phyloP scores from a whole-genome alignment of 2,329 filamentous ascomycete species.

The Neonectria neomacrospora region DNA sequence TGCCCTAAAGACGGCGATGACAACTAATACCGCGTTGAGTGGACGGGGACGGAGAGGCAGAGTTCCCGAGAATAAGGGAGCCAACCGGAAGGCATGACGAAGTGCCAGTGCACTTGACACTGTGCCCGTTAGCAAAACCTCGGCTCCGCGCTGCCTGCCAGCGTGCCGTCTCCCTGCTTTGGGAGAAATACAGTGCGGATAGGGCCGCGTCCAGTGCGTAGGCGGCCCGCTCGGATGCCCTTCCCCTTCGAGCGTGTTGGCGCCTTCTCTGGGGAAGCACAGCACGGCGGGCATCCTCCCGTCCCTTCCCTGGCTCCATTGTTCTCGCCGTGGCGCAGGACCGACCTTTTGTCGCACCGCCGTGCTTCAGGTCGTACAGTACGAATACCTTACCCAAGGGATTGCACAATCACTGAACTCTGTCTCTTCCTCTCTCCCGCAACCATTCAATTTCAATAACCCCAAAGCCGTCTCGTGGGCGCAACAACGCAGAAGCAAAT shows the following conservation, averaged over 20 bases:
- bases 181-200: constrained; percentile 18
- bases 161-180: not conserved
- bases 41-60: not conserved
- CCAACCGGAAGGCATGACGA: constrained; percentile 25
- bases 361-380: not conserved
- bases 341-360: not conserved
- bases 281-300: constrained; percentile 1
- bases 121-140: constrained; percentile 6
- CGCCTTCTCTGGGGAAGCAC: constrained; percentile 3
- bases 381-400: not conserved
- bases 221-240: constrained; percentile 1
- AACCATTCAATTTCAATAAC: constrained; percentile 9
- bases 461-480: constrained; percentile 13
- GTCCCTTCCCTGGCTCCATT: not conserved
- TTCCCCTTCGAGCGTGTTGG: constrained; percentile 2
- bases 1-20: constrained; percentile 1
- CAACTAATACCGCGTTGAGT: not conserved
- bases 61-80: constrained; percentile 16
- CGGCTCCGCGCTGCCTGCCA: not conserved
- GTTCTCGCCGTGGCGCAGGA: constrained; percentile 4
- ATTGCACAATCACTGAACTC: constrained; percentile 4
- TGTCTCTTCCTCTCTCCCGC: not conserved
- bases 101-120: constrained; percentile 11
- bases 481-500: not conserved
- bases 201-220: not conserved